Evolutionary conservation across 768 basidiomycete genomes (phyloP), one percentile per base, ranked within the genome.

Genomic region (Tylopilus subfusipes): DNA sequence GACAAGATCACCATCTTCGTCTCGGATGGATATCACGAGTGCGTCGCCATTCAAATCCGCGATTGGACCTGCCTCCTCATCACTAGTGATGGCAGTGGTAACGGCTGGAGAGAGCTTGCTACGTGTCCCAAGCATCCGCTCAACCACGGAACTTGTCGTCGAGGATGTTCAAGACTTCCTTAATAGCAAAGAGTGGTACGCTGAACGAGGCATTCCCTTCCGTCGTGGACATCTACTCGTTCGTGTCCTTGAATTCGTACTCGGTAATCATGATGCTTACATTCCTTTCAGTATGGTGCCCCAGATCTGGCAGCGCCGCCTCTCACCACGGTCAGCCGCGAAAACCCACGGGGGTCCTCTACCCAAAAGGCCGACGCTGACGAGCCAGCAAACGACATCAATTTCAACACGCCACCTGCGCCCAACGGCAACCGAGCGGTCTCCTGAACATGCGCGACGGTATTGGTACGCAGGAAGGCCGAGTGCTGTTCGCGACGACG

Each of bases 401-500:
- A n/a, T n/a, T n/a, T n/a, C n/a, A n/a, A n/a, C n/a, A n/a, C n/a
- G n/a, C n/a, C n/a, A 2, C 53, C 65, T 16, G 48, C 25, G 14
- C n/a, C 55, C 34, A 55, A 50, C 10, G 46, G 59, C 2, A 68
- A 63, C 48, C 76, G 39, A 86, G 84, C 45, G 89, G 89, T 16
- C 77, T 92, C 8, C 76, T 91, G 5, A 88, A 88, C 52, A 84
- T 85, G 22, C 77, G 90, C 24, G 90, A 91, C 60, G 89, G 89
- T 36, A 81, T 90, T 45, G 82, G 79, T 3, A 88, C 90, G 2
- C 84, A 86, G 62, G 88, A 91, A 70, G 89, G 89, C n/a, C 85
- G 90, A 1, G 79, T 92, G 27, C 74, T 89, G 8, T 88, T 88
- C 49, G 88, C 88, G 89, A 90, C 88, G 4, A 88, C 87, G 2